Percentiles rank a stretch among this genome's conserved stretches.
Conservation (phyloP, 2,329 filamentous ascomycete genomes). For the Colletotrichum cuscutae region DNA sequence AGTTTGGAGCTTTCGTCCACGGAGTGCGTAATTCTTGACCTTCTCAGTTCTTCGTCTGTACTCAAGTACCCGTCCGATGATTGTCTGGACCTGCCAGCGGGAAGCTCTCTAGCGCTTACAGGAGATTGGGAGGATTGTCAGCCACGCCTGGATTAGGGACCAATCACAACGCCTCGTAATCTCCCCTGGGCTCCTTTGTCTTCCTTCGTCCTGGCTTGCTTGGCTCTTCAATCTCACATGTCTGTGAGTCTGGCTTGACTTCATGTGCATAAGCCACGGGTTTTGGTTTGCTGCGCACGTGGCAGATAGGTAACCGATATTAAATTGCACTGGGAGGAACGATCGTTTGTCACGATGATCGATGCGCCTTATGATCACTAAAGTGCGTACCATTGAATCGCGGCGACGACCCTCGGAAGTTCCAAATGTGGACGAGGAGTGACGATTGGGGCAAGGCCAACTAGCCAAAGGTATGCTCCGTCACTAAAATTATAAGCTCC, state of each 20-base stretch:
- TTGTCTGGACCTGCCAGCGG: background rate
- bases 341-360: background rate
- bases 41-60: background rate
- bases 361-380: background rate
- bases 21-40: background rate
- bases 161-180: conserved; percentile 22
- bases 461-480: background rate
- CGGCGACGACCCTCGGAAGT: background rate
- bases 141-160: conserved; percentile 3
- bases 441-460: background rate
- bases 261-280: too few relatives aligned
- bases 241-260: too few relatives aligned
- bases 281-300: background rate
- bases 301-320: background rate
- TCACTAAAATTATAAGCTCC: too few relatives aligned
- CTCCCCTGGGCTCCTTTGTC: background rate
- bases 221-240: background rate
- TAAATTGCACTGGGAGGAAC: background rate
- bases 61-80: background rate
- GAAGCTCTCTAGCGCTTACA: conserved; percentile 15
- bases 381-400: background rate
- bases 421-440: background rate
- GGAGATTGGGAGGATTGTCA: conserved; percentile 2
- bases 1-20: background rate
- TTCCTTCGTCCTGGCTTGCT: background rate